Conservation (phyloP, 179 eudicot species). For the Silene coronaria region DNA sequence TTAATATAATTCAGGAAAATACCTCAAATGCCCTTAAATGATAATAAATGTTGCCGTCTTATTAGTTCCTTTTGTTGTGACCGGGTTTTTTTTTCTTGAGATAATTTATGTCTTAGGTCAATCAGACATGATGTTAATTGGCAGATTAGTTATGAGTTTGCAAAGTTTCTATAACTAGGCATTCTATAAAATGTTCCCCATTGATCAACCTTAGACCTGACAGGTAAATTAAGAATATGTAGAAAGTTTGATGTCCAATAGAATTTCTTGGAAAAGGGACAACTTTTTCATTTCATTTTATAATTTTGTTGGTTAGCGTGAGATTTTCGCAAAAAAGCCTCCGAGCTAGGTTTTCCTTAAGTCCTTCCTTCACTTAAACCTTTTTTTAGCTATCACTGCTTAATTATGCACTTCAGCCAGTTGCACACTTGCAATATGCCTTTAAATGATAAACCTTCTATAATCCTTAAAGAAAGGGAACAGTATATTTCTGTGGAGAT, state of each 20-base stretch:
- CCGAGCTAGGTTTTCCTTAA: not conserved
- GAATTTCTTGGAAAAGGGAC: not conserved
- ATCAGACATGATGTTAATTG: not conserved
- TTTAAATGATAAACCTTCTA: not conserved
- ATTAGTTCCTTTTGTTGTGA: not conserved
- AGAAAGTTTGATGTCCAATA: not conserved
- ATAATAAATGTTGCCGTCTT: not conserved
- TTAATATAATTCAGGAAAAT: not conserved
- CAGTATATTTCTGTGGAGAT: not conserved
- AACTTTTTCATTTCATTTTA: not conserved
- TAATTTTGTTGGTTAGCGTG: not conserved
- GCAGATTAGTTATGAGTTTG: not conserved
- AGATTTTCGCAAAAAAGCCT: not conserved
- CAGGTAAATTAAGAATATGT: not conserved
- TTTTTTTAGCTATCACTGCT: not conserved
- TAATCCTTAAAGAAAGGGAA: not conserved
- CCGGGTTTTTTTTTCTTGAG: not conserved
- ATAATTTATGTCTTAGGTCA: not conserved
- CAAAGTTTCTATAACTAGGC: not conserved
- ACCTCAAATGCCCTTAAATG: not conserved
- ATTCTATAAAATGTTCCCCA: not conserved
- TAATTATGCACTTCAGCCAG: not conserved
- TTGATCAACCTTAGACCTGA: not conserved
- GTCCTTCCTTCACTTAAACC: not conserved
- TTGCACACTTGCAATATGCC: not conserved